These are phyloP conservation scores for Elaeis oleifera DNA, from an alignment of 202 grass and related monocot genomes.

Conservation along the genomic window DNA sequence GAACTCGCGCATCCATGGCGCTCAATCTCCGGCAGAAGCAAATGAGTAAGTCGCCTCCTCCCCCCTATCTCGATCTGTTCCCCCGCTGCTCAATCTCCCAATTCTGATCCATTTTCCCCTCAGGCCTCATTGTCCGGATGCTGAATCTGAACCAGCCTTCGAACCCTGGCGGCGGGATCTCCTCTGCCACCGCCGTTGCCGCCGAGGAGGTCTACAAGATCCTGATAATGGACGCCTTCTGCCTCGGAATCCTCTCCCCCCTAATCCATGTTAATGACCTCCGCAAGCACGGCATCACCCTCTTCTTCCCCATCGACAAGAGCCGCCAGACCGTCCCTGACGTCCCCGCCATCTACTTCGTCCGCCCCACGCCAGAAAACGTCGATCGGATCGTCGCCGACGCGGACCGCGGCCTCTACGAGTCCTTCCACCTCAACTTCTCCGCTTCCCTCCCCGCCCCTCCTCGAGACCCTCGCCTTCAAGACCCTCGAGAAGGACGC, in stretches of 20 bases:
- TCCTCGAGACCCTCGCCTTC: slow-evolving; percentile 65
- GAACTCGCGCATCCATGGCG: slow-evolving; percentile 38
- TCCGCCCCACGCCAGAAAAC: slow-evolving; percentile 53
- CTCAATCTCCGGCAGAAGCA: slow-evolving; percentile 90
- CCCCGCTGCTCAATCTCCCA: slow-evolving; percentile 1
- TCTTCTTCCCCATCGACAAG: slow-evolving; percentile 60
- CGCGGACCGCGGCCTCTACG: slow-evolving; percentile 57
- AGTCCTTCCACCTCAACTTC: slow-evolving; percentile 86
- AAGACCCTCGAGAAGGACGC: slow-evolving; percentile 39
- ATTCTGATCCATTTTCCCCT: slow-evolving; percentile 9
- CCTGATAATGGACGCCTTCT: slow-evolving; percentile 74
- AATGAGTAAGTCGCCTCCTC: slow-evolving; percentile 44
- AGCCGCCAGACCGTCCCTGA: slow-evolving; percentile 51
- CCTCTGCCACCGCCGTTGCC: slow-evolving; percentile 19
- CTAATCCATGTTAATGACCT: slow-evolving; percentile 60
- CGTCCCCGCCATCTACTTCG: slow-evolving; percentile 73
- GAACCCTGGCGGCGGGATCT: slow-evolving; percentile 16
- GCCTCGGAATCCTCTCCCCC: slow-evolving; percentile 56
- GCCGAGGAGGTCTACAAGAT: slow-evolving; percentile 80
- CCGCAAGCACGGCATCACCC: slow-evolving; percentile 65
- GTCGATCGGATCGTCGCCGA: slow-evolving; percentile 67
- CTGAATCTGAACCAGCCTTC: slow-evolving; percentile 57
- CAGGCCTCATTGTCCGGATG: slow-evolving; percentile 74
- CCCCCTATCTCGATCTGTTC: neutral
- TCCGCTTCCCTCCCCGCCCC: slow-evolving; percentile 56